Percentiles rank a stretch among this genome's conserved stretches.
phyloP scores from a whole-genome alignment of 495 filamentous ascomycete species.

The Daldinia caldariorum region DNA sequence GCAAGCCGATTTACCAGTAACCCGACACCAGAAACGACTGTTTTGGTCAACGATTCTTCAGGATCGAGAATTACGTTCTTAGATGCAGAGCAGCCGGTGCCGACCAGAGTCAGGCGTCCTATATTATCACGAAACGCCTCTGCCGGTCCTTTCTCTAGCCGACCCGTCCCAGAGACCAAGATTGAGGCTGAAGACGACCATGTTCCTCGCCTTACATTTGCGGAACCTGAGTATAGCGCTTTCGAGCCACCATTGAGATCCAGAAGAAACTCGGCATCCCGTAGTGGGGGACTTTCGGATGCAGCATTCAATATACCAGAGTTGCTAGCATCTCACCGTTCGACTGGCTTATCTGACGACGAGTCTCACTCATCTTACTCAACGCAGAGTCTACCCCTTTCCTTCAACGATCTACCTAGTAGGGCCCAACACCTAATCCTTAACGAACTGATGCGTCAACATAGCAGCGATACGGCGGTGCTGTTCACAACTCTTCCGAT shows the following conservation, averaged over 20 bases:
- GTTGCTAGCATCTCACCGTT: conserved; percentile 48
- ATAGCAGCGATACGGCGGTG: conserved; percentile 79
- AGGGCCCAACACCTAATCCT: conserved; percentile 85
- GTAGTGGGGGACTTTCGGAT: conserved; percentile 28
- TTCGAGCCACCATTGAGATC: conserved; percentile 41
- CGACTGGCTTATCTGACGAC: conserved; percentile 38
- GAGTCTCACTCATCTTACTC: conserved; percentile 66
- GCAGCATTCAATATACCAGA: conserved; percentile 50
- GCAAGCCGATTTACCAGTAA: conserved; percentile 73
- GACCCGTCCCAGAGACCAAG: conserved; percentile 69
- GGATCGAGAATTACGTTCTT: conserved; percentile 85
- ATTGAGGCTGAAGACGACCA: conserved; percentile 65
- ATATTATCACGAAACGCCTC: conserved; percentile 60
- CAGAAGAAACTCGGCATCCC: conserved; percentile 46
- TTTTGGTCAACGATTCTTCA: conserved; percentile 68
- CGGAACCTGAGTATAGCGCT: conserved; percentile 45
- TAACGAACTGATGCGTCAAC: conserved; percentile 79
- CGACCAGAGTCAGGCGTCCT: conserved; percentile 50
- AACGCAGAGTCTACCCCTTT: conserved; percentile 70
- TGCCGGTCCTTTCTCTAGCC: conserved; percentile 67
- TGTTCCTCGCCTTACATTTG: conserved; percentile 79
- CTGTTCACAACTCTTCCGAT: conserved; percentile 85
- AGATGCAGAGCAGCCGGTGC: conserved; percentile 52
- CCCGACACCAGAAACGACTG: conserved; percentile 76
- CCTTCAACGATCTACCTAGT: conserved; percentile 85